Evolutionary conservation across 1,284 basidiomycete genomes (phyloP).

Genomic region (Sparassis latifolia): DNA sequence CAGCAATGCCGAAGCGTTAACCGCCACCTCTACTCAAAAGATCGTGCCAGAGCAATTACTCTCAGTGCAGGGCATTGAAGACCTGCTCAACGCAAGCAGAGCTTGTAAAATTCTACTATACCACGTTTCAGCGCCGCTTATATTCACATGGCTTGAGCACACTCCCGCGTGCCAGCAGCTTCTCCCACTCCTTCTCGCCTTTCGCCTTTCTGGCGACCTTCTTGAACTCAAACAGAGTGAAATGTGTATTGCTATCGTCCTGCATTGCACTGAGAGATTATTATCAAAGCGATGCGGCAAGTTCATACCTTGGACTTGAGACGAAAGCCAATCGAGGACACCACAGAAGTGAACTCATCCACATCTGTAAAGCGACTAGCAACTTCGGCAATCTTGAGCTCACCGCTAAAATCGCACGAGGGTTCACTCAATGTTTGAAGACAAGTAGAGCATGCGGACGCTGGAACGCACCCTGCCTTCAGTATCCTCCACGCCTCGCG

Average conservation of each 20-base stretch:
- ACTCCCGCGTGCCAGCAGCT: constrained; percentile 51
- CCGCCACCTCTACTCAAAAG: too few relatives aligned
- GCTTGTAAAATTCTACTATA: background rate
- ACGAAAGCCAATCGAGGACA: constrained; percentile 77
- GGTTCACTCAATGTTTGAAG: background rate
- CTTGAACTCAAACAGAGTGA: constrained; percentile 80
- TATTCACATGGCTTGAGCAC: constrained; percentile 93
- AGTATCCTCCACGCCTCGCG: constrained; percentile 88
- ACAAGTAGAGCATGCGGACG: constrained; percentile 1
- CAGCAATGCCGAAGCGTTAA: too few relatives aligned
- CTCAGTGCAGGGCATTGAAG: too few relatives aligned
- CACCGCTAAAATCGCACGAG: constrained; percentile 49
- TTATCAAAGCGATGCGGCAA: constrained; percentile 2
- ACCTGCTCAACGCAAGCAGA: background rate
- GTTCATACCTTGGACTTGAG: constrained; percentile 61
- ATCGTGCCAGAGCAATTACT: too few relatives aligned
- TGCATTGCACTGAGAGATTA: constrained; percentile 23
- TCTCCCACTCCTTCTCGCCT: constrained; percentile 59
- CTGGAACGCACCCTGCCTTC: constrained; percentile 60
- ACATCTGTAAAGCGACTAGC: constrained; percentile 77
- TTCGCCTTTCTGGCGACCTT: constrained; percentile 50
- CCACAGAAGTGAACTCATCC: constrained; percentile 69
- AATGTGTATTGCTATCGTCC: constrained; percentile 84
- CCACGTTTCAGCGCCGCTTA: constrained; percentile 69
- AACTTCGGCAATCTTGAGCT: constrained; percentile 94